phyloP scores from a whole-genome alignment of 2,329 filamentous ascomycete species.

The Ophiognomonia clavigignenti-juglandacearum region DNA sequence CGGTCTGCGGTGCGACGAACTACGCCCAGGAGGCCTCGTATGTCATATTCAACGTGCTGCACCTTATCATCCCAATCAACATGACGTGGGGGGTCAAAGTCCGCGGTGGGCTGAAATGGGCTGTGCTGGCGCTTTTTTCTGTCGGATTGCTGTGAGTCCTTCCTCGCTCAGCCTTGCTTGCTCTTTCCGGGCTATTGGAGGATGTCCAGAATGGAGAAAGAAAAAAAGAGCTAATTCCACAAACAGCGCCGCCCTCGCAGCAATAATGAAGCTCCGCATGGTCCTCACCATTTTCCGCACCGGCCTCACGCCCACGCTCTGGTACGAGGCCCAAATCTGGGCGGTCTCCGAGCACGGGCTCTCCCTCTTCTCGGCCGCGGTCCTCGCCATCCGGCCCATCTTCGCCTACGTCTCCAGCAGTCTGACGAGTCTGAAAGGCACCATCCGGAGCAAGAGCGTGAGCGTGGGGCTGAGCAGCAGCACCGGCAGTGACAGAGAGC shows the following conservation, averaged over 20 bases:
- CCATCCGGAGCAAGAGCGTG: too few species aligned
- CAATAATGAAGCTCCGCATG: slow-evolving; percentile 11
- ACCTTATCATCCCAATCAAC: slow-evolving; percentile 12
- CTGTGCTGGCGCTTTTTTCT: slow-evolving; percentile 10
- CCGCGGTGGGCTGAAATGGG: slow-evolving; percentile 4
- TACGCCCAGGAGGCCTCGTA: slow-evolving; percentile 14
- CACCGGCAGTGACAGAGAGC: too few species aligned
- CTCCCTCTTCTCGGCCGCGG: slow-evolving; percentile 11
- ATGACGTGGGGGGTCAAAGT: slow-evolving; percentile 14
- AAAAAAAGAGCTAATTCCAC: too few species aligned
- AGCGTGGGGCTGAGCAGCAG: too few species aligned
- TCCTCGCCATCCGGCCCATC: slow-evolving; percentile 12
- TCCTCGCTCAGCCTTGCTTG: background rate
- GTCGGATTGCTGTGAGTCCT: slow-evolving; percentile 15
- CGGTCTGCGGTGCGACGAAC: slow-evolving; percentile 7
- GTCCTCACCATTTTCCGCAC: slow-evolving; percentile 1
- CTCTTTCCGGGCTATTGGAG: background rate
- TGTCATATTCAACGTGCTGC: slow-evolving; percentile 8
- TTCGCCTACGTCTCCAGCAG: slow-evolving; percentile 1
- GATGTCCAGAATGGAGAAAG: too few species aligned
- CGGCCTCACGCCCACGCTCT: background rate
- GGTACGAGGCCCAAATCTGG: slow-evolving; percentile 10
- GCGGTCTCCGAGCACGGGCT: slow-evolving; percentile 10
- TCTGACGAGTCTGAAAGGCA: too few species aligned
- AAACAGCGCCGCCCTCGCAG: slow-evolving; percentile 7